These are phyloP conservation scores for Pyrenophora tritici-repentis DNA, from an alignment of 2,329 filamentous ascomycete genomes.

Conservation along the genomic window DNA sequence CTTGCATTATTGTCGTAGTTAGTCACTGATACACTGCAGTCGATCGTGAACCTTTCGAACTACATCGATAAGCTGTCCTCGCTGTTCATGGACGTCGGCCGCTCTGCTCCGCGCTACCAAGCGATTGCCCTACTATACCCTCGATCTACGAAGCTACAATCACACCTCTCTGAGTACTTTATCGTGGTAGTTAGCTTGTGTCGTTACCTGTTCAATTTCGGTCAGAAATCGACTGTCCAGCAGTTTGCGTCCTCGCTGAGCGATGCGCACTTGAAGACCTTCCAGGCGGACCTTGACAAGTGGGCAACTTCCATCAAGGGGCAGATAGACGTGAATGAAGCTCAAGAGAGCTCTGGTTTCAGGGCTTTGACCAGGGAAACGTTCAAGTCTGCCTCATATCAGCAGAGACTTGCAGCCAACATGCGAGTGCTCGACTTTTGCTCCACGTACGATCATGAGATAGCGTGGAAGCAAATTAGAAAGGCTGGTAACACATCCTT, in stretches of 20 bases:
- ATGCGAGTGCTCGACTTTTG: constrained; percentile 47
- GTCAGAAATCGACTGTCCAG: constrained; percentile 39
- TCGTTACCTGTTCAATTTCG: constrained; percentile 41
- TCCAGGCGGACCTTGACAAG: constrained; percentile 41
- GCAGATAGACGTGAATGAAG: constrained; percentile 36
- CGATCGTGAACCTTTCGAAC: constrained; percentile 36
- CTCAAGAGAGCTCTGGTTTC: constrained; percentile 32
- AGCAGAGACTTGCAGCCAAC: constrained; percentile 23
- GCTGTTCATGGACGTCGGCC: constrained; percentile 51
- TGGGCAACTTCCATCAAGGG: constrained; percentile 49
- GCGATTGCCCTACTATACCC: constrained; percentile 50
- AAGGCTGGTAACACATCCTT: constrained; percentile 48
- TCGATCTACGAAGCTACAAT: constrained; percentile 45
- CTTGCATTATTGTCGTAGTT: constrained; percentile 24
- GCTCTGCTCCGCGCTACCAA: constrained; percentile 48
- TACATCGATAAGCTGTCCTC: constrained; percentile 49
- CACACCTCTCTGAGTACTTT: constrained; percentile 49
- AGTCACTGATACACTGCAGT: constrained; percentile 22
- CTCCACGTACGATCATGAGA: constrained; percentile 50
- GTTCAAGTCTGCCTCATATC: constrained; percentile 18
- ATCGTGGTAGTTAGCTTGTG: constrained; percentile 50
- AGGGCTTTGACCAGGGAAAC: constrained; percentile 23
- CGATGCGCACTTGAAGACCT: constrained; percentile 41
- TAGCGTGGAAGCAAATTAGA: constrained; percentile 50
- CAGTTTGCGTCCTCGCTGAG: constrained; percentile 41